Evolutionary conservation across 2,329 filamentous ascomycete species (phyloP).

Genomic region (Byssoonygena ceratinophila): DNA sequence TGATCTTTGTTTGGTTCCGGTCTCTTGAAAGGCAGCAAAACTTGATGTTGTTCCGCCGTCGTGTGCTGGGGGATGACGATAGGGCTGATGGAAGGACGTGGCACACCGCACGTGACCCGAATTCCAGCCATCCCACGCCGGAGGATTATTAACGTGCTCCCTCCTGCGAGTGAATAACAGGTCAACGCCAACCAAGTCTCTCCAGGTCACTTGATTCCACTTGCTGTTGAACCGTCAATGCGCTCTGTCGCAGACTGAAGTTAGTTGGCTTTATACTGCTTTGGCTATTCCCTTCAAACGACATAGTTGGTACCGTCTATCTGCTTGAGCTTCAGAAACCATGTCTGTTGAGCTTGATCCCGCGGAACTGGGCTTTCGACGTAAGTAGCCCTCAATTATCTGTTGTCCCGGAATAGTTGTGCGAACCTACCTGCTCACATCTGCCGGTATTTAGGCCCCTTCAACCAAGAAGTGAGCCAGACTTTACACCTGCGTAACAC

Average conservation of each 20-base stretch:
- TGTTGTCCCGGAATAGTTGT: neutral
- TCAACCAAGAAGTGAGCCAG: conserved; percentile 55
- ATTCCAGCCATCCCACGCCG: neutral
- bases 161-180: no score
- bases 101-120: no score
- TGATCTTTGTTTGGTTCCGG: no score
- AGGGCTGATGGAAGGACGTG: no score
- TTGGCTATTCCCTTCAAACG: conserved; percentile 11
- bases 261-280: conserved; percentile 3
- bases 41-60: no score
- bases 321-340: conserved; percentile 27
- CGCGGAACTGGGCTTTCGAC: conserved; percentile 80
- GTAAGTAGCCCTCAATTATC: conserved; percentile 40
- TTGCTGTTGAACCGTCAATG: neutral
- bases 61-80: no score
- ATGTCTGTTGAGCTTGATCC: conserved; percentile 97
- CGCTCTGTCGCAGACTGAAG: neutral
- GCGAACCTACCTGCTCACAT: conserved; percentile 15
- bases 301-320: conserved; percentile 19
- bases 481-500: conserved; percentile 49
- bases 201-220: conserved; percentile 4
- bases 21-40: no score
- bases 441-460: conserved; percentile 42
- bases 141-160: neutral
- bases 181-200: conserved; percentile 2